Percentiles rank a stretch among this genome's conserved stretches.
Evolutionary conservation across 345 rosid species (phyloP).

Genomic region (Bruguiera parviflora): DNA sequence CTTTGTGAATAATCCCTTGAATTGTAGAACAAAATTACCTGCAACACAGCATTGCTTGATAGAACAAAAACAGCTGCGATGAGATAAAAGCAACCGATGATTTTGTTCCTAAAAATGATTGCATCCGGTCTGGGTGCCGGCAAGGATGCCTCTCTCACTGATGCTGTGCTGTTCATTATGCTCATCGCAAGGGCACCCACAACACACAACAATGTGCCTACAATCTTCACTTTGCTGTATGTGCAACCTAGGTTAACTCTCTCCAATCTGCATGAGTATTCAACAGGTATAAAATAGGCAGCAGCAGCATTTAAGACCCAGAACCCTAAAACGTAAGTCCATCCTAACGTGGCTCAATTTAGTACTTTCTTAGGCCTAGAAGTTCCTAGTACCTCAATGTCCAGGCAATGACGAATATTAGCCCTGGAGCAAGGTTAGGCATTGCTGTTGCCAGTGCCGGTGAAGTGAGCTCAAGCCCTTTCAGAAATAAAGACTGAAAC

Average conservation of each 20-base stretch:
- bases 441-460: conserved; percentile 94
- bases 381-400: conserved; percentile 40
- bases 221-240: conserved; percentile 75
- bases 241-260: conserved; percentile 58
- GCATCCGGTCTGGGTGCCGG: background rate
- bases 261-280: conserved; percentile 55
- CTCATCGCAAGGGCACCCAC: conserved; percentile 73
- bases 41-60: conserved; percentile 65
- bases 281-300: too few species aligned
- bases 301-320: too few species aligned
- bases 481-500: conserved; percentile 67
- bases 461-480: conserved; percentile 78
- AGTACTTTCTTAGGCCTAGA: too few species aligned
- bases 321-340: too few species aligned
- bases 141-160: conserved; percentile 14
- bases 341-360: too few species aligned
- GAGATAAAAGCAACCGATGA: conserved; percentile 72
- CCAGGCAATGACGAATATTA: conserved; percentile 90
- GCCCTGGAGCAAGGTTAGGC: conserved; percentile 91
- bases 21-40: conserved; percentile 33
- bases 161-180: conserved; percentile 62
- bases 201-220: conserved; percentile 76
- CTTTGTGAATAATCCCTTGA: background rate
- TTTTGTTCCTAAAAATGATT: conserved; percentile 47
- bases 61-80: conserved; percentile 60